Percentiles rank a stretch among this genome's conserved stretches.
phyloP scores from a whole-genome alignment of 2,329 filamentous ascomycete species.

The Talaromyces sp. region DNA sequence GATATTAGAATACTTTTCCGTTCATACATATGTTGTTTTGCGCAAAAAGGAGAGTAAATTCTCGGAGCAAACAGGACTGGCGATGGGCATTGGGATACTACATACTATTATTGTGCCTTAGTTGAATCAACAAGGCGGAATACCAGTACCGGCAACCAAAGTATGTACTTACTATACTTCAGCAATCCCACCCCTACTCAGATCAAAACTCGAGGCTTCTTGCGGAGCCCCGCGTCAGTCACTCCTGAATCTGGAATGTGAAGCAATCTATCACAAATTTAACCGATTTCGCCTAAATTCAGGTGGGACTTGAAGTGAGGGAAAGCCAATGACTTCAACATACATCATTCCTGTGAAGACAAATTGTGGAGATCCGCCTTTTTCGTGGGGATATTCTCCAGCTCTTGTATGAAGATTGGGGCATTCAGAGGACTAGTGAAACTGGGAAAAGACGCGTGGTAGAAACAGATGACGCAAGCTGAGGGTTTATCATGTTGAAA shows the following conservation, averaged over 20 bases:
- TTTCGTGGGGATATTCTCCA: background rate
- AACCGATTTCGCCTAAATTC: background rate
- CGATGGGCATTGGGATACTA: background rate
- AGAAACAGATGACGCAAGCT: background rate
- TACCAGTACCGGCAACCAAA: background rate
- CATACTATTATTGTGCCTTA: background rate
- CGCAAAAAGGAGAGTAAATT: background rate
- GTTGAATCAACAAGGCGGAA: background rate
- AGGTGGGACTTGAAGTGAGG: background rate
- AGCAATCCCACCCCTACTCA: background rate
- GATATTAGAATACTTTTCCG: background rate
- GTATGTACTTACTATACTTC: background rate
- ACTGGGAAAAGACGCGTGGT: background rate
- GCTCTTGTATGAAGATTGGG: background rate
- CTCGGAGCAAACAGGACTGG: background rate
- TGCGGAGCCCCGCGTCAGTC: slow-evolving; percentile 1
- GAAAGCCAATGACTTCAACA: background rate
- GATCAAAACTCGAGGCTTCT: background rate
- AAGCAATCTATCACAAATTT: background rate
- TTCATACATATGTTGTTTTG: background rate
- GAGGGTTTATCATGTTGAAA: background rate
- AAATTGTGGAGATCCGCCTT: background rate
- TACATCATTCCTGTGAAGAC: background rate
- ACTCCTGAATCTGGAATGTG: background rate
- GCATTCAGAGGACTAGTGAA: background rate